Conservation (phyloP, 176 grass and related monocot species). For the Thalia dealbata region DNA sequence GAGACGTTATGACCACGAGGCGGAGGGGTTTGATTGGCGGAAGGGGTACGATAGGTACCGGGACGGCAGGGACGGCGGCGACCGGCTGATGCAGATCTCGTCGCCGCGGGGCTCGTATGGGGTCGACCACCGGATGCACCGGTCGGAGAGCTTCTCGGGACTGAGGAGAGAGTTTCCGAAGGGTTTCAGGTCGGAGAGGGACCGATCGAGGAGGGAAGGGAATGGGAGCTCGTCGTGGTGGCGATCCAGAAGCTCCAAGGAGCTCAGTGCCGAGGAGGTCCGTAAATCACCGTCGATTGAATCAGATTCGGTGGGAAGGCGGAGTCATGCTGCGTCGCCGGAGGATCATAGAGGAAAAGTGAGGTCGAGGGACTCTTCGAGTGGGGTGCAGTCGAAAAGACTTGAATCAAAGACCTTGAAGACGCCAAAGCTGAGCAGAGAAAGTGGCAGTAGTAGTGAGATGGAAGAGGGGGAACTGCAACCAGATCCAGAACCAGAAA, state of each 20-base stretch:
- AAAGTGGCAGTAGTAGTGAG: conserved; percentile 28
- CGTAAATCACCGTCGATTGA: conserved; percentile 24
- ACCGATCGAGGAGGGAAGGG: conserved; percentile 48
- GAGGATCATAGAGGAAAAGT: conserved; percentile 6
- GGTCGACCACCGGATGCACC: conserved; percentile 25
- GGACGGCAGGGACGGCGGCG: conserved; percentile 18
- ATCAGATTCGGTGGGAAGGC: conserved; percentile 25
- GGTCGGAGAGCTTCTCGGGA: conserved; percentile 73
- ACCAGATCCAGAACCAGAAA: conserved; percentile 39
- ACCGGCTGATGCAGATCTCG: conserved; percentile 9
- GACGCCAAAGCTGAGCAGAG: conserved; percentile 29
- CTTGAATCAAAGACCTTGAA: conserved; percentile 23
- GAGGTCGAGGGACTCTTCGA: conserved; percentile 19
- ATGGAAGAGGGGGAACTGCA: conserved; percentile 95
- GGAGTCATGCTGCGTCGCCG: conserved; percentile 12
- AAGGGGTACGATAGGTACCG: conserved; percentile 39
- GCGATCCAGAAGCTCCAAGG: conserved; percentile 29
- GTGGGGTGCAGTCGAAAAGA: conserved; percentile 30
- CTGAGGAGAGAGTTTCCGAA: conserved; percentile 75
- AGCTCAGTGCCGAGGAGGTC: conserved; percentile 20
- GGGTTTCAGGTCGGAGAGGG: conserved; percentile 78
- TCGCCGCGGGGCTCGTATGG: conserved; percentile 40
- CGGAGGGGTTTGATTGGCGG: conserved; percentile 48
- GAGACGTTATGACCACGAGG: conserved; percentile 32
- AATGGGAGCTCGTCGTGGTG: conserved; percentile 39